Evolutionary conservation across 768 basidiomycete genomes (phyloP).

Genomic region (Tricholoma furcatifolium): DNA sequence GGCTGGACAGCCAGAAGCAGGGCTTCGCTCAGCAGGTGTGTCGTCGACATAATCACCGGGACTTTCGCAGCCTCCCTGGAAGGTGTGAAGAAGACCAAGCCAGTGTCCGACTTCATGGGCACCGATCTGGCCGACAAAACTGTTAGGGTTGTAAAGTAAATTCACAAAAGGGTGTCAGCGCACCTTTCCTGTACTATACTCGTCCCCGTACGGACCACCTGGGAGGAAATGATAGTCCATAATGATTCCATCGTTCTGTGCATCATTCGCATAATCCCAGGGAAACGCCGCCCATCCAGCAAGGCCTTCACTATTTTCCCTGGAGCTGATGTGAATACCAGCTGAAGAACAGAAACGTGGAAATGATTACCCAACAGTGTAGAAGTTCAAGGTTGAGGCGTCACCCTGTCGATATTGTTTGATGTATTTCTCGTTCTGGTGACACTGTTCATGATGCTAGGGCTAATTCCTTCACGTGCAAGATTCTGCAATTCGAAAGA

Average conservation of each 20-base stretch:
- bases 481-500: background rate
- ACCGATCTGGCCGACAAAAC: slow-evolving; percentile 22
- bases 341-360: too few relatives aligned
- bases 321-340: background rate
- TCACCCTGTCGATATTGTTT: background rate
- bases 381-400: background rate
- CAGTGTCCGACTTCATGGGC: slow-evolving; percentile 40
- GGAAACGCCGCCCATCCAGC: slow-evolving; percentile 41
- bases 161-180: background rate
- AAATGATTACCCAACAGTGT: slow-evolving; percentile 1
- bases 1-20: slow-evolving; percentile 34
- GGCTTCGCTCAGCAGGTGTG: slow-evolving; percentile 34
- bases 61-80: slow-evolving; percentile 32
- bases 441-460: background rate
- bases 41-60: slow-evolving; percentile 24
- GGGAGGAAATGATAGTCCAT: slow-evolving; percentile 22
- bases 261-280: slow-evolving; percentile 23
- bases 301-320: slow-evolving; percentile 15
- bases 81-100: slow-evolving; percentile 39
- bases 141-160: background rate
- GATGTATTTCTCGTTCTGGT: background rate
- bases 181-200: slow-evolving; percentile 24
- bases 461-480: background rate
- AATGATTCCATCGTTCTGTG: slow-evolving; percentile 36
- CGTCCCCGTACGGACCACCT: slow-evolving; percentile 25